These are phyloP conservation scores for Margaritispora aquatica DNA, from an alignment of 495 filamentous ascomycete species.

Conservation along the genomic window DNA sequence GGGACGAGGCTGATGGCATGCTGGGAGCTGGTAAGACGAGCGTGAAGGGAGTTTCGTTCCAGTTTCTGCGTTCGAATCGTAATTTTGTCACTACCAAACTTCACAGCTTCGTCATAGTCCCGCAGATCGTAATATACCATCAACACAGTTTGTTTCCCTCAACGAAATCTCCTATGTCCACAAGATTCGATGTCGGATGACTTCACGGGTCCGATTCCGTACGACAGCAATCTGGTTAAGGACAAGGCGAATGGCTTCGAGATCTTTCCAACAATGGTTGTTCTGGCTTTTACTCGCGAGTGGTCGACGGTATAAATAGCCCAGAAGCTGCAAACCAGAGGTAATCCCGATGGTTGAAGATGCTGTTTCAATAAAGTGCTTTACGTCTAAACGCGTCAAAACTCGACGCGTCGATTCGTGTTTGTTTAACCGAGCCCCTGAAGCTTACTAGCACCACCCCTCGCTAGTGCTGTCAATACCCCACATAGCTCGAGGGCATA, in stretches of 20 bases:
- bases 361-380: constrained; percentile 15
- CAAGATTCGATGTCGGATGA: constrained; percentile 60
- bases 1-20: constrained; percentile 61
- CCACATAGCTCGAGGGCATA: no score
- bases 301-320: constrained; percentile 13
- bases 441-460: no score
- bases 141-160: constrained; percentile 40
- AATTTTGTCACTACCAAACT: no score
- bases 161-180: constrained; percentile 52
- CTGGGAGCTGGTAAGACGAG: constrained; percentile 27
- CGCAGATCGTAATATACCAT: constrained; percentile 8
- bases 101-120: no score
- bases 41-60: constrained; percentile 23
- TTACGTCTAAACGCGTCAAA: constrained; percentile 1
- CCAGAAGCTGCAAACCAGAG: constrained; percentile 11
- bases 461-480: no score
- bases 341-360: constrained; percentile 13
- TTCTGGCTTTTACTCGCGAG: not conserved
- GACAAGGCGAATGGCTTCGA: constrained; percentile 50
- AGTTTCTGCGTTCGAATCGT: no score
- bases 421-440: no score
- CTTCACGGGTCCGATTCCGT: constrained; percentile 43
- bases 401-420: constrained; percentile 2
- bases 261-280: constrained; percentile 44
- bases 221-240: constrained; percentile 41